These are phyloP conservation scores for Avena eriantha DNA, from an alignment of 176 grass and related monocot genomes.

Conservation along the genomic window DNA sequence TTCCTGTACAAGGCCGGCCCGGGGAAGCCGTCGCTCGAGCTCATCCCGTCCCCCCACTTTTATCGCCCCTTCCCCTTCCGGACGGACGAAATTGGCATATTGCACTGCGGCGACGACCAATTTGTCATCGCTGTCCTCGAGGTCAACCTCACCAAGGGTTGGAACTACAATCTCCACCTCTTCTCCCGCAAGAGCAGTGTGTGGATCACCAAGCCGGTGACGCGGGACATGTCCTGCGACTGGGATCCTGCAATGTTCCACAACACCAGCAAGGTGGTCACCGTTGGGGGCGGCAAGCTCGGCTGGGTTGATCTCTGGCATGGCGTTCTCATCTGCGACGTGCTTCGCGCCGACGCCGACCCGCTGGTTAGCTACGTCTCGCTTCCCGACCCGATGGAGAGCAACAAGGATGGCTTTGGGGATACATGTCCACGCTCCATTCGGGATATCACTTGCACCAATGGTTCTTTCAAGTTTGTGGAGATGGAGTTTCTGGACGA, in stretches of 20 bases:
- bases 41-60: neutral
- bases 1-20: neutral
- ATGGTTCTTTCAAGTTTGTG: too few relatives aligned
- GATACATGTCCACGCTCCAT: too few relatives aligned
- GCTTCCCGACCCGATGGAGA: too few relatives aligned
- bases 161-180: neutral
- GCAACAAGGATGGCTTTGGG: too few relatives aligned
- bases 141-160: neutral
- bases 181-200: neutral
- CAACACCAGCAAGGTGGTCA: too few relatives aligned
- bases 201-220: neutral
- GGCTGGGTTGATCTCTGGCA: too few relatives aligned
- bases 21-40: neutral
- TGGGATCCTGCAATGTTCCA: neutral
- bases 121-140: constrained; percentile 1
- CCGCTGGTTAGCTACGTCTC: too few relatives aligned
- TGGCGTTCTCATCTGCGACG: too few relatives aligned
- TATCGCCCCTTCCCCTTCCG: neutral
- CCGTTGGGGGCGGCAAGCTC: too few relatives aligned
- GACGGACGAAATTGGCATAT: neutral
- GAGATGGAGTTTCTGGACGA: too few relatives aligned
- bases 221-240: neutral
- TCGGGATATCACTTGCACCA: too few relatives aligned
- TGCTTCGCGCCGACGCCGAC: too few relatives aligned
- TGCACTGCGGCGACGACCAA: neutral